A percentile compares a stretch with the other conserved stretches of the same genome.
phyloP scores from a whole-genome alignment of 1,139 yeast genomes.

The Hemisphaericaspora xylanilytica region DNA sequence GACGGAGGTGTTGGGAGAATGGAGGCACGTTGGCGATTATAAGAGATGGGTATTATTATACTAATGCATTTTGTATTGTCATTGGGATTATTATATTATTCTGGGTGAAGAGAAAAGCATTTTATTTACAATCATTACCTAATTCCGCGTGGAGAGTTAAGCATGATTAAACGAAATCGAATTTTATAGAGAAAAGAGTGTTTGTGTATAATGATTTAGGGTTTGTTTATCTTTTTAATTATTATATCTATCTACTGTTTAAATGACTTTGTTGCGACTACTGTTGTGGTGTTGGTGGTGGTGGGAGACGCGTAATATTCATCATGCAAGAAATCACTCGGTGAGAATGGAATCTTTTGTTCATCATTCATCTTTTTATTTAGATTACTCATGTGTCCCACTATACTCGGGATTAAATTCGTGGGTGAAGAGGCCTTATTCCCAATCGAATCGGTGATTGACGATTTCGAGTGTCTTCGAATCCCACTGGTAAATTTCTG shows the following conservation, averaged over 20 bases:
- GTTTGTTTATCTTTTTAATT: no score
- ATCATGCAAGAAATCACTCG: conserved; percentile 41
- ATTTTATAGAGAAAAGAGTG: background rate
- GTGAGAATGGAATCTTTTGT: conserved; percentile 41
- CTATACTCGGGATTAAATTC: conserved; percentile 41
- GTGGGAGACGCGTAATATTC: conserved; percentile 14
- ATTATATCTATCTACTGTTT: no score
- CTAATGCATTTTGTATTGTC: conserved; percentile 67
- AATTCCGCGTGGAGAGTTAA: conserved; percentile 66
- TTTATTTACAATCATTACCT: conserved; percentile 60
- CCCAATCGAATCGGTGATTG: background rate
- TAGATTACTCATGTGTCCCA: conserved; percentile 41
- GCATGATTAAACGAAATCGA: background rate
- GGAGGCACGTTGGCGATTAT: conserved; percentile 57
- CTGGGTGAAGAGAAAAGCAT: conserved; percentile 63
- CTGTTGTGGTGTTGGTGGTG: no score
- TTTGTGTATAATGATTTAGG: no score
- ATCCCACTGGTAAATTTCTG: background rate
- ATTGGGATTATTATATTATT: conserved; percentile 68
- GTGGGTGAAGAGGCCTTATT: conserved; percentile 20
- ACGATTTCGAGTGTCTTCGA: conserved; percentile 2
- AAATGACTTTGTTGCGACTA: no score
- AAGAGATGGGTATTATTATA: conserved; percentile 81
- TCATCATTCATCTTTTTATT: conserved; percentile 37
- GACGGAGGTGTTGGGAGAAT: conserved; percentile 46